Base-by-base conservation (phyloP, 148 eudicot genomes). In the Pharnaceum exiguum region DNA sequence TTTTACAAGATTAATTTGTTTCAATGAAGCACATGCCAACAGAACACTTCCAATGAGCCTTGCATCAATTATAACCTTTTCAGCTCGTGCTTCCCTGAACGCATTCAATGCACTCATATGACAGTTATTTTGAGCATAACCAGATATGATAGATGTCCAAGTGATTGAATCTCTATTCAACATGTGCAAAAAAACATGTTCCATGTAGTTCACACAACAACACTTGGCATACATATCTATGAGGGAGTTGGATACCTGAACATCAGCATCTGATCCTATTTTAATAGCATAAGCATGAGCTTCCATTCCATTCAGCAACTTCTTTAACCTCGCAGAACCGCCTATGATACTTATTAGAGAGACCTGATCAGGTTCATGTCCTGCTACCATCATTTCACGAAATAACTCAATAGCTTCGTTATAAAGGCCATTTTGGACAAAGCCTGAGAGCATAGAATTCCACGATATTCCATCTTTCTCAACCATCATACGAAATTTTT, bases 191-290 rank as follows among this genome's bases (percentile, higher is more conserved):
- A 78, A 87, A 55, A 88, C 79, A 72, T 56, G 38, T 35, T 74
- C 82, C 87, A 79, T 81, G 49, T 69, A 82, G 25, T 57, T 56
- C 32, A 66, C 37, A 48, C 55, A 74, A 28, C 50, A 55, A 69
- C 94, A 87, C 73, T 91, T 91, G 40, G 87, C 80, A 60, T 87
- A 91, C 82, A 91, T 80, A 74, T 85, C 97, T 31, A 74, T 60
- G 5, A 91, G 70, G 16, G 94, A 73, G 69, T 91, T 91, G 9
- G 86, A 82, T 19, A 91, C 77, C 66, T 77, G 85, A 60, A 84
- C 62, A 60, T 79, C 90, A 51, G 46, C 45, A 55, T 75, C 79
- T 47, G 77, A 65, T 26, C 77, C 82, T 26, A 57, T 76, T 74
- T 79, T 85, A 22, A 91, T 33, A 46, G 96, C 85, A 70, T 60